Percentiles rank a stretch among this genome's conserved stretches.
Conservation (phyloP, 345 rosid genomes). For the Eucalyptus cloeziana region DNA sequence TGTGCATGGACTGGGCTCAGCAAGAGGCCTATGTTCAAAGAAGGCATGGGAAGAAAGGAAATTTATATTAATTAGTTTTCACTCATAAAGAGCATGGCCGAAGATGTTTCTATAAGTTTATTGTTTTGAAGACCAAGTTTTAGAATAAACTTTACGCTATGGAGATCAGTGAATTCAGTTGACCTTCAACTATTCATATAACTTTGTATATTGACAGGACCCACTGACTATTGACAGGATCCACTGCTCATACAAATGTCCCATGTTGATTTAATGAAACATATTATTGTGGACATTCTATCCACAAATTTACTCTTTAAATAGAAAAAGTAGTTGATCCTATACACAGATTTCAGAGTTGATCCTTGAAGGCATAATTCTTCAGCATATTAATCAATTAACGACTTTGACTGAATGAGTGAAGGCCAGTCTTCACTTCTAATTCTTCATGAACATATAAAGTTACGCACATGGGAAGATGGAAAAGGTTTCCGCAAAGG, state of each 20-base stretch:
- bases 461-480: not conserved
- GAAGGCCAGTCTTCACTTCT: not conserved
- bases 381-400: not conserved
- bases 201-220: not conserved
- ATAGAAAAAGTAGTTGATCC: not conserved
- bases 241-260: not conserved
- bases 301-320: too few species aligned
- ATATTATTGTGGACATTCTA: accelerated
- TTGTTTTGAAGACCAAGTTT: not conserved
- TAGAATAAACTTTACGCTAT: too few species aligned
- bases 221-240: too few species aligned
- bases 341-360: not conserved
- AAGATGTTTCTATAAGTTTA: not conserved
- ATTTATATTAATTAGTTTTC: too few species aligned
- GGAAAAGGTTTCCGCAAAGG: not conserved
- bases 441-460: not conserved
- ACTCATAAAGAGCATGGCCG: not conserved
- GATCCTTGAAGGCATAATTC: not conserved
- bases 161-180: not conserved
- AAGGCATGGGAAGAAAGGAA: not conserved
- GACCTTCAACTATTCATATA: not conserved
- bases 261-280: not conserved
- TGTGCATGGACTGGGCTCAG: not conserved
- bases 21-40: not conserved
- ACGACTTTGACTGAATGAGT: not conserved